Base-by-base conservation (phyloP, 768 basidiomycete species). In the Russula vinacea region DNA sequence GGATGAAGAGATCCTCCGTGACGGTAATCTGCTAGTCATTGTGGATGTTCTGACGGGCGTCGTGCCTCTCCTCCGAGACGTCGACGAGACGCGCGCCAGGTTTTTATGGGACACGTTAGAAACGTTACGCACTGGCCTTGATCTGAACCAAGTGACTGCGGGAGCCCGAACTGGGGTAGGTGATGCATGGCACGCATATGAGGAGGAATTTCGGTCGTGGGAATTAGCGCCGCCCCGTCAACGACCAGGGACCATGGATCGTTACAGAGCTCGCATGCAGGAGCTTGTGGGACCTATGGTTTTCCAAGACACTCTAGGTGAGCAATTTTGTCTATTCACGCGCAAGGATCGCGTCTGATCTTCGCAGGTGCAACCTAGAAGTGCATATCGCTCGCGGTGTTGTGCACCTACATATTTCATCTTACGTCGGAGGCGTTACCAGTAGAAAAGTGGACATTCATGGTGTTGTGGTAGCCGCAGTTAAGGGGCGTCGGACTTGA, bases 31-130 rank as follows among this genome's bases (percentile, higher is more conserved):
- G n/a, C 49, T 62, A 19, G 42, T 24, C 44, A 24, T 62, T 14
- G 56, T 22, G n/a, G 55, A 51, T 14, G 26, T 57, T 11, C 9
- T 62, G 39, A 62, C 39, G n/a, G 56, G 62, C 14, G 56, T 33
- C 29, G 39, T 62, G 37, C 62, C 62, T 37, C 56, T 57, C 19
- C 50, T 62, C 16, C 26, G 32, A 6, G 32, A 37, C 2, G 62
- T 62, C 37, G 62, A 62, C 39, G 56, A 42, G 24, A n/a, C 62
- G 3, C 55, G 62, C 16, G 47, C 56, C 24, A 17, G 33, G 5
- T 14, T 57, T 10, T 16, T 62, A 6, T 57, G 56, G 62, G 49
- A 62, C 47, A 62, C 62, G 7, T 40, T 62, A 11, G 62, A 42
- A n/a, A 40, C 49, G 16, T 29, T 62, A 14, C 37, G 55, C 22